Base-by-base conservation (phyloP, 2,329 filamentous ascomycete genomes). In the Venturiaceae sp. region DNA sequence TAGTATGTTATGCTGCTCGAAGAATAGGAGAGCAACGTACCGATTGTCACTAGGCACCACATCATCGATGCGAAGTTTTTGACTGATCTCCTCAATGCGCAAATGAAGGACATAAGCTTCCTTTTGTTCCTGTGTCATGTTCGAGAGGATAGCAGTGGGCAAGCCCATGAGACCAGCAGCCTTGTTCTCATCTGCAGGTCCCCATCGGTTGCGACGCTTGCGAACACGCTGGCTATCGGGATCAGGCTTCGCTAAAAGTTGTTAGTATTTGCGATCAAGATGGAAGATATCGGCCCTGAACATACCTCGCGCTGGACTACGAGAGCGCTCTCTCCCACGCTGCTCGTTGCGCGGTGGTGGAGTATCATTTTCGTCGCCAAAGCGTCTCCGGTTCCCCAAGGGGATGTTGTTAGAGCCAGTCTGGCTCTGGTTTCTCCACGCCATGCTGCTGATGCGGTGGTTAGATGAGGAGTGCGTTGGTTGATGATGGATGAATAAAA, bases 191-290 rank as follows among this genome's bases (percentile, higher is more conserved):
- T 90, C 87, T 62, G 90, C 90, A 75, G 97, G 92, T 65, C 94
- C 94, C 94, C 94, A 99, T 71, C 94, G 86, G 74, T 99, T 99
- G 73, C 92, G 88, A 86, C 96, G 97, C 85, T 95, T 96, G 74
- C 94, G 90, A 68, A 88, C 88, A 72, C 88, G 89, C 62, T 87
- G 83, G 60, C 90, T 92, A 75, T 96, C 92, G 36, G 73, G 67
- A 61, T 72, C 70, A 50, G 74, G 63, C 60, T 74, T 71, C 61
- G 65, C 63, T 32, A 21, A 34, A 32, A 5, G 21, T 28, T 54
- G 32, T 44, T 14, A 36, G 13, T n/a, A 34, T 52, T 58, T 53
- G 26, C 14, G 14, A 33, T n/a, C 46, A 7, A 28, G 30, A 32
- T 14, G 23, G 23, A 44, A 11, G 21, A 36, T n/a, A n/a, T n/a